Evolutionary conservation across 169 alveolate species (phyloP), one percentile per base, ranked within the genome.

Genomic region (Plasmodium sp.): DNA sequence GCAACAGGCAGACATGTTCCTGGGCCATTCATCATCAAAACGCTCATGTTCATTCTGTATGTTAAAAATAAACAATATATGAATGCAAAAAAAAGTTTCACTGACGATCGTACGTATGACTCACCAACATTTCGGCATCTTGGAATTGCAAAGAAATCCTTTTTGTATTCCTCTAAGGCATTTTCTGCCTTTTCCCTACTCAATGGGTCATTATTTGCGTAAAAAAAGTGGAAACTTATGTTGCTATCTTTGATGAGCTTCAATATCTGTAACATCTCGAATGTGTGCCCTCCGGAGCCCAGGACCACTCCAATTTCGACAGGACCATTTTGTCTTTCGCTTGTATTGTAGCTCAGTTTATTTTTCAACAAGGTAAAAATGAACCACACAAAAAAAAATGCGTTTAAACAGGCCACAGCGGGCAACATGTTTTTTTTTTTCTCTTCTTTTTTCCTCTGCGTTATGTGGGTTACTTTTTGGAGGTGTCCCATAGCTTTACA

Each of bases 261-360:
- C 45, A 86, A 58, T 86, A 86, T 86, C 81, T 86, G 82, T 33
- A 86, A 43, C 43, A 86, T 86, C 62, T 86, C 93, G 81, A 75
- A 86, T 54, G 93, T 86, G 51, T 86, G 93, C 5, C 93, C 93
- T 48, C 93, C 93, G 33, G 93, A 86, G 67, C 93, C 93, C 67
- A 86, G 36, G 45, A 86, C 93, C 48, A 86, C 93, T 22, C 93
- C 93, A 14, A 86, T 86, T 86, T 86, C 93, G 31, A 73, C 48
- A 27, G 39, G 34, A 34, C 81, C 86, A 16, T 86, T 86, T 86
- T 77, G 31, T 51, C 18, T 48, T n/a, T 71, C 71, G 71, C 81
- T 27, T 86, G 80, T 51, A 41, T 48, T 33, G 27, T 58, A 34
- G 36, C 67, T 31, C 56, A 83, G 18, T 48, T 9, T 84, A 75